Evolutionary conservation across 208 protist genomes (phyloP), one percentile per base, ranked within the genome.

Genomic region (Leishmania tropica): DNA sequence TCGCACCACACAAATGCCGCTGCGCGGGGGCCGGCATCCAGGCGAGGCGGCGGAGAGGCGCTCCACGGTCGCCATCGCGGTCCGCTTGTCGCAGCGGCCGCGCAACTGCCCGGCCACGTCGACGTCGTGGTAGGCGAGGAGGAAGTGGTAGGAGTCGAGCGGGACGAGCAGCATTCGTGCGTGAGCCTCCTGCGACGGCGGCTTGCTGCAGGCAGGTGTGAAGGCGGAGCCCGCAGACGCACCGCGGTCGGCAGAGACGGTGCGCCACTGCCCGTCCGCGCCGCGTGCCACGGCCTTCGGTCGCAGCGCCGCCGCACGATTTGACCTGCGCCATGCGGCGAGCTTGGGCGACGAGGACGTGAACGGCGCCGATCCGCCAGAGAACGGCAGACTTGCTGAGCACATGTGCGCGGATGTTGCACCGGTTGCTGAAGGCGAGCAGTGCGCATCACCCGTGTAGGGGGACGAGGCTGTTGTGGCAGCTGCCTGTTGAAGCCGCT

Each of bases 101-200:
- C 31, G 5, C 58, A 40, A 35, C 60, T 54, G 35, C 58, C 54
- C 54, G 3, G 65, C 45, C n/a, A 56, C 62, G 19, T 76, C 77
- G 8, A 81, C 48, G 45, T 77, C 48, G 13, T 42, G 71, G 58
- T 80, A 86, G 8, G 83, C 80, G 37, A 86, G 78, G 6, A 86
- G 62, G 13, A 78, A 70, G 78, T 86, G 83, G 45, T 86, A 83
- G 56, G 78, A 35, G 58, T 86, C 83, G 42, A 86, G 58, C 15
- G 83, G 83, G n/a, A 73, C 83, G n/a, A 82, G 53, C 10, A 76
- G 19, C 24, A 86, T 64, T 53, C 45, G 70, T 21, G 42, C 70
- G 37, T 53, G 45, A 3, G 70, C 10, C 45, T 74, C 70, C 47
- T 7, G 40, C 19, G 70, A 37, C 70, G 70, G 70, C 45, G 70